phyloP scores from a whole-genome alignment of 768 basidiomycete genomes.

The Peribolospora baueri region DNA sequence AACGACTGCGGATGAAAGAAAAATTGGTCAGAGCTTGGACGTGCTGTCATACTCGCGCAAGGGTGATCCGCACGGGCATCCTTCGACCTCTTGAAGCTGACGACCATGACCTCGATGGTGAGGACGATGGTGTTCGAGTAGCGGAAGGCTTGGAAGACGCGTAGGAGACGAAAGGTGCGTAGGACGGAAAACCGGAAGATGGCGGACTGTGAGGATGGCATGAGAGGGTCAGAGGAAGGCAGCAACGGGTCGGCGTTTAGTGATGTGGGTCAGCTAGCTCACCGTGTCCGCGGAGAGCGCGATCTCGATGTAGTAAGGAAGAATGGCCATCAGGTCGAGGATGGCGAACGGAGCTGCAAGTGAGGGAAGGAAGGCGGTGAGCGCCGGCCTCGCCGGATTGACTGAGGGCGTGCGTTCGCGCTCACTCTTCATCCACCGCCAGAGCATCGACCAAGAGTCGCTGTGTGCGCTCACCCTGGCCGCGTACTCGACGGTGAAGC shows the following conservation, averaged over 20 bases:
- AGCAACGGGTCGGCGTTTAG: neutral
- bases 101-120: slow-evolving; percentile 26
- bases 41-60: no score
- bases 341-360: slow-evolving; percentile 38
- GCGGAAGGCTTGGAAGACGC: slow-evolving; percentile 73
- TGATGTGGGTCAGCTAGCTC: slow-evolving; percentile 13
- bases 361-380: neutral
- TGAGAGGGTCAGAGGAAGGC: neutral
- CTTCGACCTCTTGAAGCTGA: no score
- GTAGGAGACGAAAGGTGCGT: slow-evolving; percentile 62
- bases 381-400: neutral
- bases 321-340: slow-evolving; percentile 58
- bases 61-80: no score
- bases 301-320: slow-evolving; percentile 75
- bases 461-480: slow-evolving; percentile 41
- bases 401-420: neutral
- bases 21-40: no score
- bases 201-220: slow-evolving; percentile 31
- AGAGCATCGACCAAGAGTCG: slow-evolving; percentile 32
- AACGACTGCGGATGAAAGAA: slow-evolving; percentile 38
- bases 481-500: slow-evolving; percentile 70
- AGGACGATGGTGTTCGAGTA: slow-evolving; percentile 60
- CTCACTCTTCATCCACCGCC: no score
- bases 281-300: slow-evolving; percentile 65
- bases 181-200: slow-evolving; percentile 78